Conservation (phyloP, 1,139 yeast genomes). For the Kazachstania sp. region DNA sequence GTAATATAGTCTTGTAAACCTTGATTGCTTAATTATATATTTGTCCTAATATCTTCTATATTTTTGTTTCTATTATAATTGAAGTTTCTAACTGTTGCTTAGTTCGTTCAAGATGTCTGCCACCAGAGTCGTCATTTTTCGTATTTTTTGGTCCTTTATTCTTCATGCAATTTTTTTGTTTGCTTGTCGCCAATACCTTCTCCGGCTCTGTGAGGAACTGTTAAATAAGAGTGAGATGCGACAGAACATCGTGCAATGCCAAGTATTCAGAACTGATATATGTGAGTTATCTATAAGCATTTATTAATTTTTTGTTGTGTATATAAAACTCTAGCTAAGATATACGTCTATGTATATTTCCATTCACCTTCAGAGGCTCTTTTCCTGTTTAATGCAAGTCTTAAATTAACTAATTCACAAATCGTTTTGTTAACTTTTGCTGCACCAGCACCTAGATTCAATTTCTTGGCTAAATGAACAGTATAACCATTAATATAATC, state of each 20-base stretch:
- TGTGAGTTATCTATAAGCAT: not conserved
- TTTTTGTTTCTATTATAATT: too few relatives aligned
- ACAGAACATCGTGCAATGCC: too few relatives aligned
- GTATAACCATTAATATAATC: slow-evolving; percentile 74
- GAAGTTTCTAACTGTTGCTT: too few relatives aligned
- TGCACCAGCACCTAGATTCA: slow-evolving; percentile 20
- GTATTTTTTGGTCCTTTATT: not conserved
- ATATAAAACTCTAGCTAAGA: too few relatives aligned
- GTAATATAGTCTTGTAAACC: too few relatives aligned
- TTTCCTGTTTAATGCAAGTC: slow-evolving; percentile 23
- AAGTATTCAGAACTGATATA: not conserved
- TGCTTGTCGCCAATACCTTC: too few relatives aligned
- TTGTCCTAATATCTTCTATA: too few relatives aligned
- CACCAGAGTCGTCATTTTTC: too few relatives aligned
- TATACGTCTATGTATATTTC: not conserved
- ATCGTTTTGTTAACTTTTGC: slow-evolving; percentile 30
- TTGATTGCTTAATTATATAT: too few relatives aligned
- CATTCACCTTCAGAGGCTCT: slow-evolving; percentile 15
- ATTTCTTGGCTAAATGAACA: slow-evolving; percentile 37
- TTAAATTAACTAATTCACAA: slow-evolving; percentile 31
- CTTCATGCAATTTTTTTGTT: not conserved
- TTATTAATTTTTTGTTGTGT: not conserved
- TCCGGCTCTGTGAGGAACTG: too few relatives aligned
- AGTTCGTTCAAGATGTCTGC: too few relatives aligned
- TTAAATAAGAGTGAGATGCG: too few relatives aligned